Percentiles rank a stretch among this genome's conserved stretches.
These are phyloP conservation scores for Davidsoniella neocaledoniae DNA, from an alignment of 2,329 filamentous ascomycete genomes.

Conservation along the genomic window DNA sequence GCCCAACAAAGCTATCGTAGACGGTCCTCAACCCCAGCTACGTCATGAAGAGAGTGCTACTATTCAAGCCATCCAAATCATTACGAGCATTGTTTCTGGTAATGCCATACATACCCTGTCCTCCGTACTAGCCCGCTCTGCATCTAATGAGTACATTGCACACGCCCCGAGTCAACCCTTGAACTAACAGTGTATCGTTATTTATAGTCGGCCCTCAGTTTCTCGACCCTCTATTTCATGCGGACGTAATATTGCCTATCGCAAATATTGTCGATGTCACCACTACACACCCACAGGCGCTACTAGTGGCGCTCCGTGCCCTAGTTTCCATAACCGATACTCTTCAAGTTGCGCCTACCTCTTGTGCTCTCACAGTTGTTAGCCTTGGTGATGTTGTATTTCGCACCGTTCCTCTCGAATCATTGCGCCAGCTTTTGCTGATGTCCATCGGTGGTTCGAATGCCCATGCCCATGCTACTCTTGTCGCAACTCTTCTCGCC, in stretches of 20 bases:
- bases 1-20: not conserved
- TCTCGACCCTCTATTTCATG: slow-evolving; percentile 54
- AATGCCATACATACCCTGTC: not conserved
- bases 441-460: not conserved
- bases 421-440: not conserved
- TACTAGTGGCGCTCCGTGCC: slow-evolving; percentile 56
- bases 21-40: not conserved
- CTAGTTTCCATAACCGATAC: slow-evolving; percentile 12
- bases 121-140: not conserved
- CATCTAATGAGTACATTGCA: no score
- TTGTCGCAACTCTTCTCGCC: slow-evolving; percentile 2
- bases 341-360: not conserved
- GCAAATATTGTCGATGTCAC: slow-evolving; percentile 51
- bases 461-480: not conserved
- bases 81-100: slow-evolving; percentile 34
- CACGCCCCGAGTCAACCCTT: not conserved
- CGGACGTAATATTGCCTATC: slow-evolving; percentile 50
- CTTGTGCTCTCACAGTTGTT: not conserved
- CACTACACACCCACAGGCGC: slow-evolving; percentile 46
- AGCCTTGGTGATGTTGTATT: slow-evolving; percentile 2
- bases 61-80: slow-evolving; percentile 67
- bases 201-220: slow-evolving; percentile 60
- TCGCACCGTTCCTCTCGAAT: not conserved
- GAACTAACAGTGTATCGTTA: not conserved
- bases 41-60: slow-evolving; percentile 1